These are phyloP conservation scores for Elaeagnus macrophylla DNA, from an alignment of 306 rosid species.

Conservation along the genomic window DNA sequence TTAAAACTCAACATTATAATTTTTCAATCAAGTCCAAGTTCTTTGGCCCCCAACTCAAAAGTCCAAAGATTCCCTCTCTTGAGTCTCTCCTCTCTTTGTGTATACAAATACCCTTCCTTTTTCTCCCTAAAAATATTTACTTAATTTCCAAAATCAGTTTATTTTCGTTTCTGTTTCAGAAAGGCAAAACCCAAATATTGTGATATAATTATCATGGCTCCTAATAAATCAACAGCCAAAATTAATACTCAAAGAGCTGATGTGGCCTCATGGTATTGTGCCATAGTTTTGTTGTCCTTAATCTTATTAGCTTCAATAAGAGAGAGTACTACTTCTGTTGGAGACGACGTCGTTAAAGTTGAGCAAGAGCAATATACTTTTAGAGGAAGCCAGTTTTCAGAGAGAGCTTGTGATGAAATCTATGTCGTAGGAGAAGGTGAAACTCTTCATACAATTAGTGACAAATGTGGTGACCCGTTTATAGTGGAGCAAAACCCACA, in stretches of 20 bases:
- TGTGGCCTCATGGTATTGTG: slow-evolving; percentile 39
- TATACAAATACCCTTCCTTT: too few species aligned
- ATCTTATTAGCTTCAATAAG: slow-evolving; percentile 16
- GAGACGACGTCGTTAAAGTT: neutral
- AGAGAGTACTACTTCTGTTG: neutral
- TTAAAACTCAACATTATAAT: too few species aligned
- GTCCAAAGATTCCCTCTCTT: too few species aligned
- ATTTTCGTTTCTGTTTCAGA: too few species aligned
- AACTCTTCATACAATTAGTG: slow-evolving; percentile 43
- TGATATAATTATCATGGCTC: too few species aligned
- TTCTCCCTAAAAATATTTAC: too few species aligned
- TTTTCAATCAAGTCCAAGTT: too few species aligned
- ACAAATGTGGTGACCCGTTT: slow-evolving; percentile 44
- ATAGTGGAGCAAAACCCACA: slow-evolving; percentile 53
- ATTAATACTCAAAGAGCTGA: slow-evolving; percentile 11
- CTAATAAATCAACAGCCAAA: too few species aligned
- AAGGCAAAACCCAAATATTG: too few species aligned
- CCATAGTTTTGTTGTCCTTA: slow-evolving; percentile 24
- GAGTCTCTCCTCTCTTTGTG: too few species aligned
- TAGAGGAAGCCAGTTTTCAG: neutral
- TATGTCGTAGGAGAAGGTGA: slow-evolving; percentile 51
- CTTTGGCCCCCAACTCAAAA: too few species aligned
- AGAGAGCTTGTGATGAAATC: slow-evolving; percentile 34
- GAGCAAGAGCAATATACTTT: neutral
- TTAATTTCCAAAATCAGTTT: too few species aligned